These are phyloP conservation scores for Rhododendron vialii DNA, from an alignment of 148 eudicot genomes.

Conservation along the genomic window DNA sequence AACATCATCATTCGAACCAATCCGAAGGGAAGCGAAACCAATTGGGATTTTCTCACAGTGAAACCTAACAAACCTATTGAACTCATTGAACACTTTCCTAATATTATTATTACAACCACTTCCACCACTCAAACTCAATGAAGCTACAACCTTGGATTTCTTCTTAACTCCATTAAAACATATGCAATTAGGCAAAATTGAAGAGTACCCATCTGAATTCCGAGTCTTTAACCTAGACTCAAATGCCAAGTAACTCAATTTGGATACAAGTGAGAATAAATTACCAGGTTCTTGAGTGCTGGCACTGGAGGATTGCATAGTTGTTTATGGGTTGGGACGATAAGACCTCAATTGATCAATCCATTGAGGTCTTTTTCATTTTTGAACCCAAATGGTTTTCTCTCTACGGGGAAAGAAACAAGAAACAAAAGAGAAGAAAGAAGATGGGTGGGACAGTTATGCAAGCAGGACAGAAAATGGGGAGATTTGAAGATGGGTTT, in stretches of 20 bases:
- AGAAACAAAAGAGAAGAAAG: not conserved
- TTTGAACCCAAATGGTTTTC: not conserved
- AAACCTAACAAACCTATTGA: constrained; percentile 55
- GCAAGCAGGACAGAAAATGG: not conserved
- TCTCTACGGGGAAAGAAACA: not conserved
- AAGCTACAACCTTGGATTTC: constrained; percentile 38
- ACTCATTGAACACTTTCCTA: constrained; percentile 23
- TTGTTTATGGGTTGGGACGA: not conserved
- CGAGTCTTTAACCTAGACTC: constrained; percentile 28
- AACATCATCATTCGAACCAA: constrained; percentile 33
- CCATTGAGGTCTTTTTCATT: not conserved
- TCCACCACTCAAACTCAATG: constrained; percentile 39
- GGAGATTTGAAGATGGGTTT: not conserved
- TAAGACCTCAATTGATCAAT: constrained; percentile 6
- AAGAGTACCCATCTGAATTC: constrained; percentile 37
- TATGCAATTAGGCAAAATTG: constrained; percentile 33
- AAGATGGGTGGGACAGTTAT: not conserved
- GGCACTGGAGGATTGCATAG: constrained; percentile 53
- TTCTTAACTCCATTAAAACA: constrained; percentile 33
- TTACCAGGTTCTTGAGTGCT: constrained; percentile 43
- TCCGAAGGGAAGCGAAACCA: constrained; percentile 64
- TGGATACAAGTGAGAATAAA: constrained; percentile 33
- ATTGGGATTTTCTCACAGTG: constrained; percentile 77
- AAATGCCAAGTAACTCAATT: constrained; percentile 39
- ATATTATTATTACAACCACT: constrained; percentile 39